Base-by-base conservation (phyloP, 2,329 filamentous ascomycete genomes). In the Metarhizium brunneum region DNA sequence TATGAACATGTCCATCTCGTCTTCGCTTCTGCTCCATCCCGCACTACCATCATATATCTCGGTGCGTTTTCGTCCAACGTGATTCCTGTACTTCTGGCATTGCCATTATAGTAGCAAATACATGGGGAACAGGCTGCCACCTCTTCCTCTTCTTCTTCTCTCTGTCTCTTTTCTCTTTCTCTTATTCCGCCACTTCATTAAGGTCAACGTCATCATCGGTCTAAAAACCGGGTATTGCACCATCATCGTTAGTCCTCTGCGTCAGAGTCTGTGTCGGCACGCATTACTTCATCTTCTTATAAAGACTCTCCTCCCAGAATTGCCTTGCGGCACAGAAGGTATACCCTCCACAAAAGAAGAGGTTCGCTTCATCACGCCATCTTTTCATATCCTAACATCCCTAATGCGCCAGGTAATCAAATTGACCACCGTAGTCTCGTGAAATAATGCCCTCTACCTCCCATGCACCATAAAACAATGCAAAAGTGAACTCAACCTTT, bases 381-480 rank as follows among this genome's bases (percentile, higher is more conserved):
- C 29, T 54, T 47, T 42, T 40, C 45, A 13, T 54, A 49, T 48
- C 52, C 45, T 30, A 25, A 54, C 52, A 47, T 49, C 35, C 52
- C 52, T 32, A 43, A 49, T 54, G 52, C 52, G 52, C 52, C 52
- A 49, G 35, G 38, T 25, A 35, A 47, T 48, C 47, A 40, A 45
- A 54, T 42, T 11, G 48, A 25, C 52, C 36, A 54, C 43, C 52
- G 29, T n/a, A 40, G 14, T 38, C 32, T 42, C 43, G 38, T 50
- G 32, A 53, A 53, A 35, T 40, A 42, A 49, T 18, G 32, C 48
- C 52, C 30, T 36, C 52, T 45, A 16, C 32, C 36, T 18, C 52
- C 52, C n/a, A 49, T 49, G 45, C 52, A 54, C 52, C 52, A 25
- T 48, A 42, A 50, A 54, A 36, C 52, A 54, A 54, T 54, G 52